These are phyloP conservation scores for Macrolepiota albuminosa DNA, from an alignment of 768 basidiomycete species.

Conservation along the genomic window DNA sequence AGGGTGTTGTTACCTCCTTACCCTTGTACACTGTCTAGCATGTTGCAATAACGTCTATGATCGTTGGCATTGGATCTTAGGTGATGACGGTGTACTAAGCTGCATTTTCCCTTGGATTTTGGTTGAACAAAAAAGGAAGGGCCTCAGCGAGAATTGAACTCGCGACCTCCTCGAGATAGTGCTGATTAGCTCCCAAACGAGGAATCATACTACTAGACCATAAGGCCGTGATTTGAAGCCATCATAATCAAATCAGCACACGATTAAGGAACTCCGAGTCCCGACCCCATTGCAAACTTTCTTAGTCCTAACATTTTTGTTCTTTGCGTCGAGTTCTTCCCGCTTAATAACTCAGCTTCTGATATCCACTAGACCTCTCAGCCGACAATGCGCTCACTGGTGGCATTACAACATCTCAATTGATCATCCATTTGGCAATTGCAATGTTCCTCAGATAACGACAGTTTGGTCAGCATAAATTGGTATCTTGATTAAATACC, in stretches of 20 bases:
- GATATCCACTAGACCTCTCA: neutral
- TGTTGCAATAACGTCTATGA: too few relatives aligned
- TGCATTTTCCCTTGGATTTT: too few relatives aligned
- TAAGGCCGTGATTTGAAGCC: neutral
- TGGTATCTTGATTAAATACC: neutral
- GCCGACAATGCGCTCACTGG: neutral
- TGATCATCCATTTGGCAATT: too few relatives aligned
- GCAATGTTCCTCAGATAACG: neutral
- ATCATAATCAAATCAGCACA: neutral
- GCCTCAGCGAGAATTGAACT: slow-evolving; percentile 14
- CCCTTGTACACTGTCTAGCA: too few relatives aligned
- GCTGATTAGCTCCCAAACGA: slow-evolving; percentile 6
- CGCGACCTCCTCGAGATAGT: slow-evolving; percentile 11
- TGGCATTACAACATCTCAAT: neutral
- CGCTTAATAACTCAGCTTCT: neutral
- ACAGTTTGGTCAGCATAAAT: too few relatives aligned
- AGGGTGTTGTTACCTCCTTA: too few relatives aligned
- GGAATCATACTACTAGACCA: slow-evolving; percentile 17
- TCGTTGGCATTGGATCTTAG: too few relatives aligned
- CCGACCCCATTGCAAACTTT: neutral
- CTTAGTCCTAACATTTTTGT: too few relatives aligned
- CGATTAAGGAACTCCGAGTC: neutral
- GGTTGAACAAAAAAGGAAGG: neutral
- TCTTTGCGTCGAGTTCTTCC: too few relatives aligned
- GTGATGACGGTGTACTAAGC: too few relatives aligned